These are phyloP conservation scores for Chlamydomonas sp. DNA, from an alignment of 139 green algal species.

Conservation along the genomic window DNA sequence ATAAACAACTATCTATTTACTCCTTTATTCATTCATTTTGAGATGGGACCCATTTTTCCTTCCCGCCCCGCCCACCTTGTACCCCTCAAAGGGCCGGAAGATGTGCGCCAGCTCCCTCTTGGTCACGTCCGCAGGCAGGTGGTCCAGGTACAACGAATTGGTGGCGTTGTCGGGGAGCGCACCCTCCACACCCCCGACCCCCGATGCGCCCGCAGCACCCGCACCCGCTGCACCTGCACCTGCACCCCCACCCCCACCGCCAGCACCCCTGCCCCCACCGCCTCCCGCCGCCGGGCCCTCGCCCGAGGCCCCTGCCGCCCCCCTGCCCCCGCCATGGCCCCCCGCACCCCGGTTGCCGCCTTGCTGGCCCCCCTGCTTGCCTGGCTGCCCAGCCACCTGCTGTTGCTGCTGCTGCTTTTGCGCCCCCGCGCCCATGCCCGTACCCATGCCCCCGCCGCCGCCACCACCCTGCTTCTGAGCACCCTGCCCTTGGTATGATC, in stretches of 20 bases:
- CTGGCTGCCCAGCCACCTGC: background rate
- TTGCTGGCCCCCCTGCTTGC: too few relatives aligned
- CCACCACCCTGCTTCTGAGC: too few relatives aligned
- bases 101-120: conserved; percentile 76
- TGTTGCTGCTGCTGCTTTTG: background rate
- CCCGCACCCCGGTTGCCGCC: too few relatives aligned
- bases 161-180: conserved; percentile 46
- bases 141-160: conserved; percentile 66
- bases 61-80: conserved; percentile 44
- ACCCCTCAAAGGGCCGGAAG: conserved; percentile 75
- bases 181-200: background rate
- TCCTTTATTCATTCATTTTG: background rate
- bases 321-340: too few relatives aligned
- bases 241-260: background rate
- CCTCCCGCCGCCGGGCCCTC: too few relatives aligned
- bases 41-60: background rate
- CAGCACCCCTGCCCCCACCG: background rate
- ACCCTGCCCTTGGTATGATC: too few relatives aligned
- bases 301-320: too few relatives aligned
- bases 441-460: background rate
- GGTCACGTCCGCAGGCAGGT: conserved; percentile 62
- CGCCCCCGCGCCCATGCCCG: background rate
- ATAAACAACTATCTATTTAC: too few relatives aligned
- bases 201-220: background rate
- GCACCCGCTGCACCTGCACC: conserved; percentile 6